Conservation (phyloP, 306 rosid genomes). For the Inga oerstediana region DNA sequence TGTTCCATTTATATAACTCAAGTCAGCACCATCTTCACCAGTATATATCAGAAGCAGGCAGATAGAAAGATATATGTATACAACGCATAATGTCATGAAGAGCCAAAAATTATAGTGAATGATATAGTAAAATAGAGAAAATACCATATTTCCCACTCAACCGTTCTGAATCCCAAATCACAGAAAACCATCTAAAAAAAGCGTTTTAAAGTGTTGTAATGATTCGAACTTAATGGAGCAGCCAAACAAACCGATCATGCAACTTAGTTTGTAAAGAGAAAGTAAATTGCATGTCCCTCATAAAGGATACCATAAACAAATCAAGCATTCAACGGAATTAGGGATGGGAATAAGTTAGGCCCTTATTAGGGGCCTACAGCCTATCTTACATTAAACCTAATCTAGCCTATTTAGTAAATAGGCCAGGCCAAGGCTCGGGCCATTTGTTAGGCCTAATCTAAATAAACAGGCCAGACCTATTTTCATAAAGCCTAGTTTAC, state of each 20-base stretch:
- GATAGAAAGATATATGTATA: conserved; percentile 19
- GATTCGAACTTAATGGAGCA: conserved; percentile 7
- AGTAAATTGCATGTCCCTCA: neutral
- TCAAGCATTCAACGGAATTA: neutral
- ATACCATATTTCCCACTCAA: conserved; percentile 1
- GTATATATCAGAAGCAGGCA: conserved; percentile 32
- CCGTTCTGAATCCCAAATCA: conserved; percentile 13
- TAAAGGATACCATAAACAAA: neutral
- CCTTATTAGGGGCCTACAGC: too few relatives aligned
- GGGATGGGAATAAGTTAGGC: too few relatives aligned
- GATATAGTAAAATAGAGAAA: conserved; percentile 17
- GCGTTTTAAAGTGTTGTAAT: neutral
- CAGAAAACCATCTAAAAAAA: neutral
- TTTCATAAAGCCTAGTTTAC: too few relatives aligned
- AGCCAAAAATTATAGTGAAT: conserved; percentile 16
- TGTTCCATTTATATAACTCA: conserved; percentile 30
- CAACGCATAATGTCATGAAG: conserved; percentile 26
- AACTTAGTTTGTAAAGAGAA: conserved; percentile 12
- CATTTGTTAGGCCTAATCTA: too few relatives aligned
- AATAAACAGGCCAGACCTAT: too few relatives aligned
- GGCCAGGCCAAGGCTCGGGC: too few relatives aligned
- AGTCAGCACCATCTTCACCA: conserved; percentile 22
- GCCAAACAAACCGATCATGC: conserved; percentile 15
- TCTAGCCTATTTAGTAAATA: too few relatives aligned
- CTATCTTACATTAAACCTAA: too few relatives aligned